Evolutionary conservation across 768 basidiomycete species (phyloP).

Genomic region (Suillus tomentosus): DNA sequence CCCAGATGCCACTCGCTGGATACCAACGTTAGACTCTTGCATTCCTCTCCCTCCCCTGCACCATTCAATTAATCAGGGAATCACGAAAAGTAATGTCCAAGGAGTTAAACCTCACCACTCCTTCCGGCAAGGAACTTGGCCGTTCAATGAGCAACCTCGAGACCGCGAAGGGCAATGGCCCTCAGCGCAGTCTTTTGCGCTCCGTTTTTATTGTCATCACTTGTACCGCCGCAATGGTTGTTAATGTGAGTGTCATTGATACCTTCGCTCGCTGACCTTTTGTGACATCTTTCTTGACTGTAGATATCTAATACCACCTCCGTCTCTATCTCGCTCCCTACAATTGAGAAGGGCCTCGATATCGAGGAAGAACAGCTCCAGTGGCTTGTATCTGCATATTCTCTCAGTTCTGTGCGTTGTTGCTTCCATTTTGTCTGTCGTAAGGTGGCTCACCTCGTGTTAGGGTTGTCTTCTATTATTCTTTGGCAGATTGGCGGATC

Average conservation of each 20-base stretch:
- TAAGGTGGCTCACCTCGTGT: neutral
- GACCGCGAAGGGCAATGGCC: slow-evolving; percentile 2
- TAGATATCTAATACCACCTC: slow-evolving; percentile 42
- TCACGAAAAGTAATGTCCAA: slow-evolving; percentile 12
- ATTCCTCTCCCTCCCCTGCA: neutral
- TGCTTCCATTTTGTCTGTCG: neutral
- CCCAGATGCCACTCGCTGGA: neutral
- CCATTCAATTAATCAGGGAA: slow-evolving; percentile 2
- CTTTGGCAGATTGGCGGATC: slow-evolving; percentile 77
- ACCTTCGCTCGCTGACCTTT: neutral
- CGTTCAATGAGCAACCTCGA: slow-evolving; percentile 14
- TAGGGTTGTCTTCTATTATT: slow-evolving; percentile 80
- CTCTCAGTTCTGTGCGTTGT: slow-evolving; percentile 63
- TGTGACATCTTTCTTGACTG: neutral
- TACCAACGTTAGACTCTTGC: neutral
- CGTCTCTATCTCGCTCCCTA: slow-evolving; percentile 52
- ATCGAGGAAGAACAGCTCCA: slow-evolving; percentile 57
- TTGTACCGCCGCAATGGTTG: slow-evolving; percentile 42
- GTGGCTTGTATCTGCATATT: slow-evolving; percentile 69
- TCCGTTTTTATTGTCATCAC: slow-evolving; percentile 36
- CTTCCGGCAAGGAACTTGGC: slow-evolving; percentile 18
- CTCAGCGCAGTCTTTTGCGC: slow-evolving; percentile 26
- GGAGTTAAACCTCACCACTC: slow-evolving; percentile 6
- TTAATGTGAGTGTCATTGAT: slow-evolving; percentile 31
- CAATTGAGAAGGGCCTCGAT: slow-evolving; percentile 49